Base-by-base conservation (phyloP, 129 eudicot genomes). In the Solidago caesia region DNA sequence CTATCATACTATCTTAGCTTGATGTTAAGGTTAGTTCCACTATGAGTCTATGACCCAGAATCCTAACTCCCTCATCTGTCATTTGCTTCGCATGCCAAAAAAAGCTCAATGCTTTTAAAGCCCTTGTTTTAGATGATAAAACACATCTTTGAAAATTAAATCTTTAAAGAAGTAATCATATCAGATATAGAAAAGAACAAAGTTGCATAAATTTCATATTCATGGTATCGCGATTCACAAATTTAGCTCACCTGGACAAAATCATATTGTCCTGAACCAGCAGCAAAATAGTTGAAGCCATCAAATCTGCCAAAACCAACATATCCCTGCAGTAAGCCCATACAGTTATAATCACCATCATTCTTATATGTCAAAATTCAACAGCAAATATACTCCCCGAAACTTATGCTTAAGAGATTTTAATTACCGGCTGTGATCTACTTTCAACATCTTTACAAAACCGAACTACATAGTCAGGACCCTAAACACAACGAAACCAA, bases 391-490 rank as follows among this genome's bases (percentile, higher is more conserved):
- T 75, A 41, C 44, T 49, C 64, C 26, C 68, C 13, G 26, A n/a
- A 56, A 15, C 51, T 63, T 62, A 52, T 7, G 26, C n/a, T 33
- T 26, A 9, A 52, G 33, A 27, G 65, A 43, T 12, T 46, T 75
- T 39, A 48, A 33, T 44, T 84, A 89, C 97, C 91, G 47, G 49
- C 33, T 87, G 91, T 60, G 97, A 74, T 85, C 97, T 85, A 59
- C 83, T 77, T 78, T 92, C 91, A 64, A 89, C 94, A 72, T 92
- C 97, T 85, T 89, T 92, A 78, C 96, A 92, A 69, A 92, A 92
- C 52, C 96, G 89, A 62, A 92, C 67, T 52, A 75, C 94, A 71
- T 78, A 82, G 79, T 92, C 98, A 41, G 86, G 16, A 58, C 71
- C 89, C 98, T 92, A 85, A 47, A 15, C 14, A 71, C 64, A 56